Evolutionary conservation across 1,284 basidiomycete genomes (phyloP).

Genomic region (Melampsora larici-populina): DNA sequence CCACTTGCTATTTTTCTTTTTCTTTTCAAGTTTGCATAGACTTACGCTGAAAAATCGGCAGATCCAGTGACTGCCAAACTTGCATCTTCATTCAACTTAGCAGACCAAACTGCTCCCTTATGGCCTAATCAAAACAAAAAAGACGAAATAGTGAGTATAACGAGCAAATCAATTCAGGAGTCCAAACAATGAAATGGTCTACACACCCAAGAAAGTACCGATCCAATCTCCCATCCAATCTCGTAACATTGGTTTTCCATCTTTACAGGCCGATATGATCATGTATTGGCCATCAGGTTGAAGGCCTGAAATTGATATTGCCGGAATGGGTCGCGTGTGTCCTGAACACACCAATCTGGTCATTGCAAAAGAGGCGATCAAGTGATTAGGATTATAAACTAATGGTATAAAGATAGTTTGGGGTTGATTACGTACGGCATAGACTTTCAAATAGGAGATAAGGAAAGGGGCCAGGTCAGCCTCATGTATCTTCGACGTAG

Average conservation of each 20-base stretch:
- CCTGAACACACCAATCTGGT: constrained; percentile 37
- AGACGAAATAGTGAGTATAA: not conserved
- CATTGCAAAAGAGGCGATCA: not conserved
- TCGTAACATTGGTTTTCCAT: constrained; percentile 41
- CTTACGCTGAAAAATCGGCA: constrained; percentile 96
- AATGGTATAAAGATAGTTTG: too few relatives aligned
- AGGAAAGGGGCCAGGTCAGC: too few relatives aligned
- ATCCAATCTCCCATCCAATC: constrained; percentile 82
- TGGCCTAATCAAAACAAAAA: constrained; percentile 60
- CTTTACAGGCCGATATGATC: constrained; percentile 43
- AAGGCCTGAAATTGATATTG: constrained; percentile 36
- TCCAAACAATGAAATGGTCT: not conserved
- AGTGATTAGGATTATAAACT: not conserved
- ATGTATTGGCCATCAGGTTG: constrained; percentile 43
- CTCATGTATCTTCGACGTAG: too few relatives aligned
- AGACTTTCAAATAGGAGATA: too few relatives aligned
- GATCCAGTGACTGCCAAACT: constrained; percentile 85
- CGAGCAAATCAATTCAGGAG: not conserved
- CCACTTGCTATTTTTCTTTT: not conserved
- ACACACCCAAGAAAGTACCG: constrained; percentile 80
- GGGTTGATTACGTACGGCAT: too few relatives aligned
- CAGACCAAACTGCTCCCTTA: constrained; percentile 97
- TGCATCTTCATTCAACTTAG: constrained; percentile 71
- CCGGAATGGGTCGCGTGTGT: constrained; percentile 39
- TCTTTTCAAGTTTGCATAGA: constrained; percentile 42